A percentile compares a stretch with the other conserved stretches of the same genome.
phyloP scores from a whole-genome alignment of 2,329 filamentous ascomycete genomes.

The Dothideomycetes sp. region DNA sequence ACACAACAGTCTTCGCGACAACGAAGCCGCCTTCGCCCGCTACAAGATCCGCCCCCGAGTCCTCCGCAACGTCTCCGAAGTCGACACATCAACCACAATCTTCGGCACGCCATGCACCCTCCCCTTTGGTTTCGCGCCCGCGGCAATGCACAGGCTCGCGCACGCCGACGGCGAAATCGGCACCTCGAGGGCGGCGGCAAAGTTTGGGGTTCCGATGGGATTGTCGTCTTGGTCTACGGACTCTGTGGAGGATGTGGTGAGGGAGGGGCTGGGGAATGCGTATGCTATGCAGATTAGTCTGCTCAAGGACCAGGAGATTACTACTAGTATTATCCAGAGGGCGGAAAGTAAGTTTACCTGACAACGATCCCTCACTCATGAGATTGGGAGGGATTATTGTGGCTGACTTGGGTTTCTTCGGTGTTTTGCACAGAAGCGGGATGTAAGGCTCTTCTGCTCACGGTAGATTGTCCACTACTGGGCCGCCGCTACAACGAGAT shows the following conservation, averaged over 20 bases:
- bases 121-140: constrained; percentile 38
- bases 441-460: constrained; percentile 40
- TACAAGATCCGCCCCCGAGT: constrained; percentile 20
- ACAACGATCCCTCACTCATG: too few species aligned
- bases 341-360: too few species aligned
- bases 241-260: constrained; percentile 34
- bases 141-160: constrained; percentile 37
- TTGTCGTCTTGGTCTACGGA: constrained; percentile 33
- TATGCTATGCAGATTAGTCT: constrained; percentile 42
- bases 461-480: constrained; percentile 39
- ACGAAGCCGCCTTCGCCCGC: constrained; percentile 35
- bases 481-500: constrained; percentile 40
- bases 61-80: constrained; percentile 16
- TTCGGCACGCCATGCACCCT: too few species aligned
- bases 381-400: too few species aligned
- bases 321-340: constrained; percentile 4
- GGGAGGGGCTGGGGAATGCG: constrained; percentile 16
- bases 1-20: constrained; percentile 16
- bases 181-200: constrained; percentile 31
- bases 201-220: constrained; percentile 29
- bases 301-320: constrained; percentile 30
- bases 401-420: too few species aligned
- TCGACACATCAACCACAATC: constrained; percentile 27
- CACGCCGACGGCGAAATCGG: constrained; percentile 37
- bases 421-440: too few species aligned